Percentiles rank a stretch among this genome's conserved stretches.
Evolutionary conservation across 257 asterid species (phyloP).

Genomic region (Rehmannia glutinosa): DNA sequence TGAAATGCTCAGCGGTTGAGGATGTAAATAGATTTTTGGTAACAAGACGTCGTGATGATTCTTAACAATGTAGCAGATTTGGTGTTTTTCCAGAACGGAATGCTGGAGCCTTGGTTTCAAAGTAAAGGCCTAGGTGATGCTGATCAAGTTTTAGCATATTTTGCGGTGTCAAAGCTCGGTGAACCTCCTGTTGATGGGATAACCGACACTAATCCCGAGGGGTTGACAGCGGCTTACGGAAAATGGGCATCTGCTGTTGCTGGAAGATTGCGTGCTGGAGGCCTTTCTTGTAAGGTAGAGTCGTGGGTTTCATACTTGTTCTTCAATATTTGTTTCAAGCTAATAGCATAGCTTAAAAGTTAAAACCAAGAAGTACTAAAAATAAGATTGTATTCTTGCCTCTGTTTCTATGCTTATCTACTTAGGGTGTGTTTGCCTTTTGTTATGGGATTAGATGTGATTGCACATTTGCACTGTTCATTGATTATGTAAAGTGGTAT

Average conservation of each 20-base stretch:
- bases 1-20: no score
- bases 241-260: conserved; percentile 95
- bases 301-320: conserved; percentile 6
- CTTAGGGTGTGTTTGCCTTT: no score
- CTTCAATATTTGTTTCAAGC: background rate
- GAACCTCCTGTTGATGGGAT: conserved; percentile 90
- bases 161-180: conserved; percentile 91
- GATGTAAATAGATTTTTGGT: no score
- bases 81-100: conserved; percentile 99
- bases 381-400: no score
- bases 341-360: no score
- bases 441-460: no score
- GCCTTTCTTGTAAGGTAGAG: conserved; percentile 90
- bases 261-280: conserved; percentile 69
- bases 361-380: no score
- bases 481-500: no score
- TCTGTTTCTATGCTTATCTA: no score
- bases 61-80: conserved; percentile 85
- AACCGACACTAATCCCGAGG: conserved; percentile 95
- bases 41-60: conserved; percentile 28
- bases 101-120: conserved; percentile 97
- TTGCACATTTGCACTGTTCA: no score
- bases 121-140: conserved; percentile 82
- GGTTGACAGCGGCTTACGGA: conserved; percentile 89
- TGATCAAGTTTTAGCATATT: conserved; percentile 92